phyloP scores from a whole-genome alignment of 768 basidiomycete genomes.

The Plicaturopsis crispa region DNA sequence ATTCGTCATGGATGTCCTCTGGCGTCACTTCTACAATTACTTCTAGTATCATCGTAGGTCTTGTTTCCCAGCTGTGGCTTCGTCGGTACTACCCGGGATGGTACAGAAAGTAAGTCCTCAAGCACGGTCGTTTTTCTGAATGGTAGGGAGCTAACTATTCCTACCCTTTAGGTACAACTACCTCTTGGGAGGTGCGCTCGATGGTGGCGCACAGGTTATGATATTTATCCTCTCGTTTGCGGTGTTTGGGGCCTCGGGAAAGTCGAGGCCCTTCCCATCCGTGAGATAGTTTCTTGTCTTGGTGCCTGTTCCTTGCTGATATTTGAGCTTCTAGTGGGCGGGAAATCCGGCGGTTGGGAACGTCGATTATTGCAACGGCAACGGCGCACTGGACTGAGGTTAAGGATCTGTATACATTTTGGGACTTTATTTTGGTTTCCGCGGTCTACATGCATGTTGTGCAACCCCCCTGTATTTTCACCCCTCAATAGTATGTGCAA shows the following conservation, averaged over 20 bases:
- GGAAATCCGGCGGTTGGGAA: conserved; percentile 48
- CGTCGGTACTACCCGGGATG: conserved; percentile 52
- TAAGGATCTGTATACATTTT: too few species aligned
- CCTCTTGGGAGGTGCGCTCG: conserved; percentile 57
- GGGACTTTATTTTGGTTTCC: too few species aligned
- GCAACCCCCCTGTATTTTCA: too few species aligned
- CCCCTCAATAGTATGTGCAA: too few species aligned
- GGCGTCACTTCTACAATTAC: conserved; percentile 48
- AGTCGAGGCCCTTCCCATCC: conserved; percentile 39
- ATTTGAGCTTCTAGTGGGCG: conserved; percentile 27
- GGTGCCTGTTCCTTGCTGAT: neutral
- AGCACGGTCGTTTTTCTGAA: too few species aligned
- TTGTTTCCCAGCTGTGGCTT: conserved; percentile 56
- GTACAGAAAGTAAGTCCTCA: too few species aligned
- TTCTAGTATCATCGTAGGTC: conserved; percentile 40
- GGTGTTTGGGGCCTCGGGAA: conserved; percentile 53
- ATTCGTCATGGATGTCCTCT: conserved; percentile 35
- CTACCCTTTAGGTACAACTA: conserved; percentile 43
- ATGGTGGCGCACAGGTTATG: conserved; percentile 62
- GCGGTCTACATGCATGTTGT: too few species aligned
- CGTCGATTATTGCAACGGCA: conserved; percentile 54
- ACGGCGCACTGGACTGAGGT: conserved; percentile 40
- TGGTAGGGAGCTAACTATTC: too few species aligned
- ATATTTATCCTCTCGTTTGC: conserved; percentile 58
- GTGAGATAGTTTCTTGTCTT: conserved; percentile 1